A percentile compares a stretch with the other conserved stretches of the same genome.
Evolutionary conservation across 208 protist species (phyloP).

Genomic region (Wallacemonas sp.): DNA sequence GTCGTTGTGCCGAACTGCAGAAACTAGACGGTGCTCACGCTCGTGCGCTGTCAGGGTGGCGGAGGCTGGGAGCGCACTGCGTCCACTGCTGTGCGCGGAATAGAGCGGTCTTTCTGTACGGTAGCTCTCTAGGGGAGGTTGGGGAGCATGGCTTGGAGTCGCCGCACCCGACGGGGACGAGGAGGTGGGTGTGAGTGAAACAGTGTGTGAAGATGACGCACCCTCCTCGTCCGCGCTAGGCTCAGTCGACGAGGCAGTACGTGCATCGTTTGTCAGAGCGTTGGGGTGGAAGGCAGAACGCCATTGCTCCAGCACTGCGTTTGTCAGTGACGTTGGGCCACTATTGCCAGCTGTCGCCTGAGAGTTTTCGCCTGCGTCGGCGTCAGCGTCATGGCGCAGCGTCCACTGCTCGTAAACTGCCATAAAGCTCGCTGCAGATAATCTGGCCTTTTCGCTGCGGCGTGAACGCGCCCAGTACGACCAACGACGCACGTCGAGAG

Average conservation of each 20-base stretch:
- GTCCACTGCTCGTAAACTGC: conserved; percentile 55
- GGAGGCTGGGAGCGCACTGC: neutral
- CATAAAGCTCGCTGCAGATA: conserved; percentile 51
- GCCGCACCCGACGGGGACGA: too few species aligned
- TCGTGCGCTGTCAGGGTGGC: conserved; percentile 57
- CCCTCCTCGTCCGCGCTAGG: too few species aligned
- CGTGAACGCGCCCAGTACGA: too few species aligned
- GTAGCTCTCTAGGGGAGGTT: neutral
- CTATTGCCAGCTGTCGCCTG: too few species aligned
- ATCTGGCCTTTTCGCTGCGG: conserved; percentile 29
- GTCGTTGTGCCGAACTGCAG: conserved; percentile 28
- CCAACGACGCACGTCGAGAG: too few species aligned
- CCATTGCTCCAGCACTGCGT: too few species aligned
- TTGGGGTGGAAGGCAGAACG: too few species aligned
- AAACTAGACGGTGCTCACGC: conserved; percentile 71
- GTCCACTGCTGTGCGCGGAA: neutral
- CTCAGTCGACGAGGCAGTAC: too few species aligned
- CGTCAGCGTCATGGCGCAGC: conserved; percentile 26
- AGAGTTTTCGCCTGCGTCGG: conserved; percentile 4
- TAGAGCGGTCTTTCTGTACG: neutral
- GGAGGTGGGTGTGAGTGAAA: too few species aligned
- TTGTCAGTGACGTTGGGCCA: too few species aligned
- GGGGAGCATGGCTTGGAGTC: neutral
- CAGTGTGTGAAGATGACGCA: too few species aligned
- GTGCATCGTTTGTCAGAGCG: too few species aligned